Evolutionary conservation across 345 rosid genomes (phyloP).

Genomic region (Syzygium aqueum): DNA sequence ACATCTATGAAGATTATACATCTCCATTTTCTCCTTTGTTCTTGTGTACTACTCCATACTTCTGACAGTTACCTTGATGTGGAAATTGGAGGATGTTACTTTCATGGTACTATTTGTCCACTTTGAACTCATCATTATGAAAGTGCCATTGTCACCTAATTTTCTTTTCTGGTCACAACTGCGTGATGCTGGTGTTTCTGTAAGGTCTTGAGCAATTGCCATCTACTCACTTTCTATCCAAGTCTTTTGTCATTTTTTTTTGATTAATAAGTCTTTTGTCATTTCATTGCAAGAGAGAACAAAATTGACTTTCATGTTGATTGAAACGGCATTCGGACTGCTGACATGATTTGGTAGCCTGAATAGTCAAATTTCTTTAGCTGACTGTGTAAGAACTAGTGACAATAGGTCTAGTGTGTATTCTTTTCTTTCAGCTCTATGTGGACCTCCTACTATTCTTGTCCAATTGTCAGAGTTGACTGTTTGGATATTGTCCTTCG

Average conservation of each 20-base stretch:
- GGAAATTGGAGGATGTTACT: neutral
- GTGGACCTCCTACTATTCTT: neutral
- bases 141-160: neutral
- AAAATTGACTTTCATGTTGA: neutral
- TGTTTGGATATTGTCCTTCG: neutral
- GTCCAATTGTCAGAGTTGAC: neutral
- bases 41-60: neutral
- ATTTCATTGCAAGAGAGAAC: neutral
- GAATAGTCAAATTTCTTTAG: neutral
- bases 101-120: neutral
- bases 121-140: neutral
- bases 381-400: neutral
- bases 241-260: neutral
- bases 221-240: neutral
- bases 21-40: neutral
- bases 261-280: neutral
- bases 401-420: neutral
- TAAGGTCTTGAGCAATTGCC: neutral
- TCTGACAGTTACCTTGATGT: neutral
- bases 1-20: neutral
- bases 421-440: neutral
- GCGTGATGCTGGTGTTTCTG: neutral
- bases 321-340: neutral
- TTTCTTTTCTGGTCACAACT: neutral
- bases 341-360: neutral